Conservation (phyloP, 371 early-diverging fungal species). For the Apophysomyces variabilis region DNA sequence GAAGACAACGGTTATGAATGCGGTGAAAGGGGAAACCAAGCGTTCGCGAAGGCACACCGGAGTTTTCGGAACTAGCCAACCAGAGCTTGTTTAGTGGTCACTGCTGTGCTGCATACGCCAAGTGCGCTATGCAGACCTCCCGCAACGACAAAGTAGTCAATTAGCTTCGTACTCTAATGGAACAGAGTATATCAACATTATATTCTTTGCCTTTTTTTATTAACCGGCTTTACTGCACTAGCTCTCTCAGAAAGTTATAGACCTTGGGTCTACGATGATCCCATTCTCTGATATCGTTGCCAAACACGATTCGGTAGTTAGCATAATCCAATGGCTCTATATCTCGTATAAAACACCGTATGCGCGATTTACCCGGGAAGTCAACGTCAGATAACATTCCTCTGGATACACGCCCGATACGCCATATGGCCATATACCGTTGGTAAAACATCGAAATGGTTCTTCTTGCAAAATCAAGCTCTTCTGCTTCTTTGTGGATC, state of each 20-base stretch:
- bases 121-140: no score
- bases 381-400: conserved; percentile 10
- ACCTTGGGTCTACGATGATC: conserved; percentile 5
- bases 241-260: conserved; percentile 13
- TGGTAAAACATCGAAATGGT: conserved; percentile 13
- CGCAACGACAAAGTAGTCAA: no score
- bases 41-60: no score
- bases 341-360: neutral
- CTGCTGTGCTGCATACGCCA: no score
- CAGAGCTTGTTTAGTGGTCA: no score
- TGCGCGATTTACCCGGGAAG: conserved; percentile 16
- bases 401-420: conserved; percentile 9
- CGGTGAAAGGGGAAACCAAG: no score
- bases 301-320: conserved; percentile 13
- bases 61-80: no score
- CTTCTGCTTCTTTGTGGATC: neutral
- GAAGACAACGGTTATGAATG: neutral
- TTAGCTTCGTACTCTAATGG: no score
- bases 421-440: conserved; percentile 19
- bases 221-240: neutral
- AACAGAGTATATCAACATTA: no score
- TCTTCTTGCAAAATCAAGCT: conserved; percentile 13
- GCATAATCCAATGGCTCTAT: conserved; percentile 15
- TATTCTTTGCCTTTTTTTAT: no score
- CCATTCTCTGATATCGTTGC: neutral